A percentile compares a stretch with the other conserved stretches of the same genome.
phyloP scores from a whole-genome alignment of 352 stramenopile species.

The Phytopythium delawarense region DNA sequence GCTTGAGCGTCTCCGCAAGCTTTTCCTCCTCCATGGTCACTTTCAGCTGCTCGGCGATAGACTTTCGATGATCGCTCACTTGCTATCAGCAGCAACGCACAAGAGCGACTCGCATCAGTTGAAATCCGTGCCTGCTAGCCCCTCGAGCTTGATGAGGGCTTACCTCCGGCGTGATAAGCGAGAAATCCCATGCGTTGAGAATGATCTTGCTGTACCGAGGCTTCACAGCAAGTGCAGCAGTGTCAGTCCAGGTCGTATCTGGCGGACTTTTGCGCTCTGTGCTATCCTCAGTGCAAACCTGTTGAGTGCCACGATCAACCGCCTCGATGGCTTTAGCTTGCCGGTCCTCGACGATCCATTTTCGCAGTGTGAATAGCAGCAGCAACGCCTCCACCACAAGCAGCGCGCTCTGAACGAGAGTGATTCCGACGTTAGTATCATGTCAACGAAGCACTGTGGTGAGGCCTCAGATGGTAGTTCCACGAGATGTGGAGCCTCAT shows the following conservation, averaged over 20 bases:
- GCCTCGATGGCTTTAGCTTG: constrained; percentile 52
- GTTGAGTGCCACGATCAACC: constrained; percentile 35
- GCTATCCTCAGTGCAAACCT: constrained; percentile 18
- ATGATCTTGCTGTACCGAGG: constrained; percentile 57
- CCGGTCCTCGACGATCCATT: constrained; percentile 74
- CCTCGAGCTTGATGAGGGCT: neutral
- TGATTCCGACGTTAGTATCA: neutral
- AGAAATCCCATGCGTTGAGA: constrained; percentile 77
- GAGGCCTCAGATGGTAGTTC: neutral
- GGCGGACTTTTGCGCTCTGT: neutral
- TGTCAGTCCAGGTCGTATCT: neutral
- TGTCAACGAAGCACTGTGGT: neutral
- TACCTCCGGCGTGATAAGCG: constrained; percentile 36
- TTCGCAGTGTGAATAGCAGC: constrained; percentile 52
- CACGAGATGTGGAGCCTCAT: neutral
- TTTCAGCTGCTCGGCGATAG: constrained; percentile 58
- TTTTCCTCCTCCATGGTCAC: constrained; percentile 54
- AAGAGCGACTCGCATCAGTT: neutral
- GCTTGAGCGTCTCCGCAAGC: constrained; percentile 39
- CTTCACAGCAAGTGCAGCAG: constrained; percentile 9
- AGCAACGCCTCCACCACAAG: constrained; percentile 44
- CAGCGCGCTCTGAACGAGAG: constrained; percentile 32
- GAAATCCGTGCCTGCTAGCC: neutral
- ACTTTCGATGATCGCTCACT: constrained; percentile 49
- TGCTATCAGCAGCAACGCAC: constrained; percentile 26